phyloP scores from a whole-genome alignment of 257 asterid genomes.

The Solanum chiquidenum region DNA sequence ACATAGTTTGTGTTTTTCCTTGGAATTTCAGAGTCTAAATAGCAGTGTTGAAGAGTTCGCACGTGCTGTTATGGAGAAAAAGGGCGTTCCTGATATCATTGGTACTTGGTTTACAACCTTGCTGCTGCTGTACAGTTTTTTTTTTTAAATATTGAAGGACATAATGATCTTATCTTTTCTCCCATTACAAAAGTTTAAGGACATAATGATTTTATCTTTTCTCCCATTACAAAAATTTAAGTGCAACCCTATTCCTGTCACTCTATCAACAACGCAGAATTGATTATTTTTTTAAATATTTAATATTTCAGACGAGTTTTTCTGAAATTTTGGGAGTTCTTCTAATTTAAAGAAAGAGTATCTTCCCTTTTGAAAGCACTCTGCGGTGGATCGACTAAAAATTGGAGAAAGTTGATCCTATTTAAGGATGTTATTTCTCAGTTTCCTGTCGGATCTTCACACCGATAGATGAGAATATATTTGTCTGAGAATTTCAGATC shows the following conservation, averaged over 20 bases:
- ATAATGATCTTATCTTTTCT: not conserved
- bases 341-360: not conserved
- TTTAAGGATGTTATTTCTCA: not conserved
- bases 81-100: conserved; percentile 72
- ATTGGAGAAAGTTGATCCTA: not conserved
- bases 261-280: not conserved
- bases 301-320: not conserved
- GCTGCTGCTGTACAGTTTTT: not conserved
- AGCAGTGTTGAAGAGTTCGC: conserved; percentile 76
- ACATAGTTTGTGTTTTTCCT: not conserved
- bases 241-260: not conserved
- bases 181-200: not conserved
- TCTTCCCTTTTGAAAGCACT: not conserved
- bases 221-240: not conserved
- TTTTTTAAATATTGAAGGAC: not conserved
- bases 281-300: not conserved
- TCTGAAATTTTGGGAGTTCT: not conserved
- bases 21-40: conserved; percentile 40
- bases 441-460: no score
- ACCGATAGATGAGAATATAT: not conserved
- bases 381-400: not conserved
- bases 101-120: conserved; percentile 26
- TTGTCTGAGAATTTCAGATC: not conserved
- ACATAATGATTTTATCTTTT: not conserved
- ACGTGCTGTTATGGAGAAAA: conserved; percentile 60